Evolutionary conservation across 352 stramenopile genomes (phyloP), one percentile per base, ranked within the genome.

Genomic region (Phytophthora hybrid): DNA sequence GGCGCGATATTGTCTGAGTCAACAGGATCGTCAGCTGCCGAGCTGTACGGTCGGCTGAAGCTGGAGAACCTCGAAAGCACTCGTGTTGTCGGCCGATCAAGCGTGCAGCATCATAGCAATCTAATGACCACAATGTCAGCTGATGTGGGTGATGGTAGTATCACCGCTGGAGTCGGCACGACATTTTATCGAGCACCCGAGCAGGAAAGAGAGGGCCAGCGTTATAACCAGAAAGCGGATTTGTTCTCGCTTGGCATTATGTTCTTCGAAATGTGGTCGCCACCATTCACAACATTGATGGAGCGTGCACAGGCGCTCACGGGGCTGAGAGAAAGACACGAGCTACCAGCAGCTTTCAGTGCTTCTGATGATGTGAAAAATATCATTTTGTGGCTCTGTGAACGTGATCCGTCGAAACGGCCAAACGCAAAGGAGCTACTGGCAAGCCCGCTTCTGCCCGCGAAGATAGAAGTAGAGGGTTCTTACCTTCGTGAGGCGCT

Each of bases 261-360:
- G 29, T 92, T 99, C 59, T 99, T 98, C 66, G 97, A 99, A 66
- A 98, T 99, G 92, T 98, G 97, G 82, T 92, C 92, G 18, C 91
- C 91, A 32, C 93, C 94, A 47, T 98, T 98, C 74, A 91, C 81
- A 47, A 98, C 94, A 32, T 70, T 93, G 31, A 97, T 98, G 92
- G 93, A 98, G 70, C 87, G 92, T 18, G 88, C 90, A 10, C 82
- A 95, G 46, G 86, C 85, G 31, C 78, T 98, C 11, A 95, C 78
- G 7, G 79, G 78, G 10, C 62, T 98, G n/a, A 88, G 89, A 13
- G 86, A 97, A 69, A 83, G 80, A 29, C 83, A 94, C 56, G 80
- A 88, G 4, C 73, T 96, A 23, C 79, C 83, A 0, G 59, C 62
- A 31, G 61, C 68, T 29, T 94, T 91, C 44, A 76, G 53, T 23